These are phyloP conservation scores for Juglanconis sp. DNA, from an alignment of 2,329 filamentous ascomycete species.

Conservation along the genomic window DNA sequence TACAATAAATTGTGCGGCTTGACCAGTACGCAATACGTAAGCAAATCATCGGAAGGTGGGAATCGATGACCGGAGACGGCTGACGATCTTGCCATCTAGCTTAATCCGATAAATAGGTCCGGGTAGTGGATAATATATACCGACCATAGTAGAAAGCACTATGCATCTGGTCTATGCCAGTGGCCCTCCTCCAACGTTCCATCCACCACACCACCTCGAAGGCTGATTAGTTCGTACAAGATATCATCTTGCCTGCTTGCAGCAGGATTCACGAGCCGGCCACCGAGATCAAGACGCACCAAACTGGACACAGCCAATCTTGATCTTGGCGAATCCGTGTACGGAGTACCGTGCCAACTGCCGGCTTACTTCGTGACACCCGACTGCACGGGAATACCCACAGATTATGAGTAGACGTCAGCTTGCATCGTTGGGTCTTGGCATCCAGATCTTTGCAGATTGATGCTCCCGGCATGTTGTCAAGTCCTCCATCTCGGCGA, in stretches of 20 bases:
- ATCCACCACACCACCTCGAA: too few relatives aligned
- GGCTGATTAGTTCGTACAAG: background rate
- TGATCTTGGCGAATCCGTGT: background rate
- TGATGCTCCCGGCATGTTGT: background rate
- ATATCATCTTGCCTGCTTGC: background rate
- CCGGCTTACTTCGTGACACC: background rate
- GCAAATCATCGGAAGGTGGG: background rate
- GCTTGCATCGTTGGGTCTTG: background rate
- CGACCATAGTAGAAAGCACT: too few relatives aligned
- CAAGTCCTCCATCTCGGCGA: background rate
- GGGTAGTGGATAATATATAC: too few relatives aligned
- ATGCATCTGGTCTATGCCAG: too few relatives aligned
- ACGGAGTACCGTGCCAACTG: background rate
- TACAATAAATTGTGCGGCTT: background rate
- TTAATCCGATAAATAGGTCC: too few relatives aligned
- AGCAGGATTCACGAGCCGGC: constrained; percentile 1
- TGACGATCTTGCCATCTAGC: too few relatives aligned
- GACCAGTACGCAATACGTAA: background rate
- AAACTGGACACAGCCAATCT: background rate
- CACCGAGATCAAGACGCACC: constrained; percentile 5
- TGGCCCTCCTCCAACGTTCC: too few relatives aligned
- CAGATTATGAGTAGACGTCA: background rate
- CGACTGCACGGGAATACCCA: background rate
- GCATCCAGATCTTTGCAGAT: constrained; percentile 1
- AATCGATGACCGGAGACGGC: too few relatives aligned